Base-by-base conservation (phyloP, 495 filamentous ascomycete genomes). In the Trichocladium uniseriatum region DNA sequence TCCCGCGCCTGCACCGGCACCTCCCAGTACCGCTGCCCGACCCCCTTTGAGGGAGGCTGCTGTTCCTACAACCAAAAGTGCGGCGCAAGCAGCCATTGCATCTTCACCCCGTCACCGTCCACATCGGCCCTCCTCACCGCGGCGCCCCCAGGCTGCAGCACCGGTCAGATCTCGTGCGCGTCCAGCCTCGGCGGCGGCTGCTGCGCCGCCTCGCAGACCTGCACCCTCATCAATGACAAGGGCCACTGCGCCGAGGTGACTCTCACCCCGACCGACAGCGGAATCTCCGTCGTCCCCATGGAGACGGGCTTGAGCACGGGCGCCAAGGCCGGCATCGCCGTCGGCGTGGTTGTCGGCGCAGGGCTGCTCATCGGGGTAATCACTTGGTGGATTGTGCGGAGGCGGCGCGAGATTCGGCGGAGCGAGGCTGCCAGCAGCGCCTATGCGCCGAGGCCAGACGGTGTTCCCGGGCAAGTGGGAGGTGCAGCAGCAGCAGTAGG, bases 101-200 rank as follows among this genome's bases (percentile, higher is more conserved):
- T 68, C 6, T 43, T 36, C 19, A 62, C 66, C 15, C 32, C 53
- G 15, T 40, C 49, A 19, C 38, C 61, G 10, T 37, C 52, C 13
- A 39, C 64, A 8, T 50, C 62, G 8, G 19, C 51, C 1, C 32
- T 38, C 13, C 31, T 54, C 7, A 24, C 56, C 21, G 65, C 68
- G 18, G 20, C 38, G 11, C 69, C 67, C 6, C 51, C 67, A 2
- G 65, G 74, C 51, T 94, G 87, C 56, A 86, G 82, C 3, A 81
- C 79, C 1, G 81, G 83, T 7, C 87, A 84, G 64, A 84, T 86
- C 49, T 65, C 78, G 42, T 90, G 86, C 65, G 70, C 74, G 2
- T 77, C 78, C 1, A 73, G 77, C 43, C 80, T 85, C 48, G 74
- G 79, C 3, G 81, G 80, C 38, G 86, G 86, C 4, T 92, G 87